These are phyloP conservation scores for Xylaria sp. DNA, from an alignment of 2,329 filamentous ascomycete species.

Conservation along the genomic window DNA sequence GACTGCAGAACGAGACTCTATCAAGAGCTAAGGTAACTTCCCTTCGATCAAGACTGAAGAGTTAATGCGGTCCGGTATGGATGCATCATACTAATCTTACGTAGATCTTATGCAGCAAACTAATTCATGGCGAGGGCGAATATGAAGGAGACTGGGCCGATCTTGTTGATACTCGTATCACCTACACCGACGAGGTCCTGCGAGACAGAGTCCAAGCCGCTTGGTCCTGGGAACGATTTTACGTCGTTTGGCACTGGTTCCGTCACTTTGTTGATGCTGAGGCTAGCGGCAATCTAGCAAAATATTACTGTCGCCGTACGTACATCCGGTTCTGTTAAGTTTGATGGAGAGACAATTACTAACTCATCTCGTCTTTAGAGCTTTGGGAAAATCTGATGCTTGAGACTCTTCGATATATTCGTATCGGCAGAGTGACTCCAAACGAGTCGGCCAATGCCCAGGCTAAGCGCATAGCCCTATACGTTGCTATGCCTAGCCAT, in stretches of 20 bases:
- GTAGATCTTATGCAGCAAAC: neutral
- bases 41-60: too few species aligned
- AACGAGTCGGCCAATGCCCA: neutral
- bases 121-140: neutral
- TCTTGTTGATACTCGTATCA: neutral
- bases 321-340: neutral
- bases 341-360: too few species aligned
- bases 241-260: neutral
- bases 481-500: neutral
- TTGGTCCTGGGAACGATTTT: neutral
- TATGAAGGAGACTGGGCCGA: neutral
- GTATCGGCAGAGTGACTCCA: neutral
- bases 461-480: neutral
- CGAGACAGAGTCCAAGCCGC: neutral
- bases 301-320: neutral
- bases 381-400: neutral
- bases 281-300: neutral
- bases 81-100: too few species aligned
- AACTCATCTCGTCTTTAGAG: neutral
- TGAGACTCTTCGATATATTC: neutral
- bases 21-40: neutral
- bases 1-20: neutral
- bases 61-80: neutral
- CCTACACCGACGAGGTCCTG: neutral
- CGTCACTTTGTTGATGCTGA: neutral